Evolutionary conservation across 2,329 filamentous ascomycete genomes (phyloP), one percentile per base, ranked within the genome.

Genomic region (Fusarium sp.): DNA sequence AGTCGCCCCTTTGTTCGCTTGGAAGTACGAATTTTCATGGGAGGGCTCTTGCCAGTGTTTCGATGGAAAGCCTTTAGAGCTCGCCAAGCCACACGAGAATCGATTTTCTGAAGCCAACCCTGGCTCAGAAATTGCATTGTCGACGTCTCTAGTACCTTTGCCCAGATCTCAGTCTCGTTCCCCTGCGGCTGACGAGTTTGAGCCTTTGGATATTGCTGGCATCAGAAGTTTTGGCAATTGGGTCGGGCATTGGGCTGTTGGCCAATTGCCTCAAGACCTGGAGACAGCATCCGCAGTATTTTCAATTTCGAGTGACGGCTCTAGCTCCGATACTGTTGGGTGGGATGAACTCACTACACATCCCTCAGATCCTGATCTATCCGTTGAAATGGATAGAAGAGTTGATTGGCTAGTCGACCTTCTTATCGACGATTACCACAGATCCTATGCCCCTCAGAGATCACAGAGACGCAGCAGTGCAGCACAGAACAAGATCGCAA

Each of bases 11-110:
- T 0, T 13, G 3, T 36, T 39, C 17, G 4, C 19, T 0, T 31
- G 38, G 26, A 7, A n/a, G 4, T 40, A 21, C 2, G 62, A 62
- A 2, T 67, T 67, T 11, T 45, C 38, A 1, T 66, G 64, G 64
- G 9, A 28, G 5, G 7, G 13, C 5, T 15, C 5, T 1, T n/a
- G 3, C 4, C 26, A 66, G 0, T 53, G 22, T 6, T 57, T 67
- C 2, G 47, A 13, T 15, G 22, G 7, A 3, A 8, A 62, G 14
- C 62, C 22, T 5, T 15, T 67, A 6, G 24, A 54, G 3, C 5
- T 38, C 3, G 9, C 2, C 11, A 42, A 4, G 31, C 19, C 21
- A 42, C 6, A 17, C 33, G 28, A 31, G 8, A 43, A 2, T 19
- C 17, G 14, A n/a, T 51, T 8, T 2, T 62, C 45, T 5, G 34